These are phyloP conservation scores for Quillaja saponaria DNA, from an alignment of 306 rosid genomes.

Conservation along the genomic window DNA sequence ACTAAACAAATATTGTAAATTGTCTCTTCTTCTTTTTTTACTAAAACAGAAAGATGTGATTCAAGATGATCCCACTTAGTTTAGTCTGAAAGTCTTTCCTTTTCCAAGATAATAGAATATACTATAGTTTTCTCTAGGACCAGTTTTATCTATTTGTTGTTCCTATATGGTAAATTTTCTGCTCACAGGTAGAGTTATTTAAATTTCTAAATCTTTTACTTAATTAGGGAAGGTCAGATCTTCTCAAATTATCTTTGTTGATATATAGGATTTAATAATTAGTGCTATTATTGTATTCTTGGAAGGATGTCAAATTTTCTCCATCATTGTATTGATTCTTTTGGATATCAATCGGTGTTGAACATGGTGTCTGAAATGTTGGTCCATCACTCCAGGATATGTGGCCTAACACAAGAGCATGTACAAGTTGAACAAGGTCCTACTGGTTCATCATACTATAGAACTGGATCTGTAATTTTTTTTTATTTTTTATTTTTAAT, in stretches of 20 bases:
- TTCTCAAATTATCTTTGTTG: conserved; percentile 9
- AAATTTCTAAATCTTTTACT: background rate
- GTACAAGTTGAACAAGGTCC: background rate
- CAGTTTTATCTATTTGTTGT: conserved; percentile 1
- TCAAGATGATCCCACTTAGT: background rate
- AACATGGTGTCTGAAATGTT: background rate
- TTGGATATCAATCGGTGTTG: background rate
- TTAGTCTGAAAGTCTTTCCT: background rate
- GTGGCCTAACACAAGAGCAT: conserved; percentile 6
- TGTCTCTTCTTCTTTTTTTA: too few species aligned
- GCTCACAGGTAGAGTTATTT: conserved; percentile 20
- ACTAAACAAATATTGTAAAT: too few species aligned
- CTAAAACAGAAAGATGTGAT: background rate
- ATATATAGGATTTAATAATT: background rate
- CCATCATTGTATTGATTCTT: background rate
- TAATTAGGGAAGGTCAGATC: conserved; percentile 29
- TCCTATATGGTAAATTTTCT: background rate
- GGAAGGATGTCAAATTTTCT: background rate
- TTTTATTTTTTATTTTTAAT: too few species aligned
- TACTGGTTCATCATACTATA: background rate
- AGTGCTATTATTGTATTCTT: conserved; percentile 1
- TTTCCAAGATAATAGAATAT: background rate
- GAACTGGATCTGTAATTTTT: background rate
- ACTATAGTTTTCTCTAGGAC: too few species aligned
- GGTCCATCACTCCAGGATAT: background rate